Conservation (phyloP, 2,329 filamentous ascomycete species). For the Arthrobotrys sinensis region DNA sequence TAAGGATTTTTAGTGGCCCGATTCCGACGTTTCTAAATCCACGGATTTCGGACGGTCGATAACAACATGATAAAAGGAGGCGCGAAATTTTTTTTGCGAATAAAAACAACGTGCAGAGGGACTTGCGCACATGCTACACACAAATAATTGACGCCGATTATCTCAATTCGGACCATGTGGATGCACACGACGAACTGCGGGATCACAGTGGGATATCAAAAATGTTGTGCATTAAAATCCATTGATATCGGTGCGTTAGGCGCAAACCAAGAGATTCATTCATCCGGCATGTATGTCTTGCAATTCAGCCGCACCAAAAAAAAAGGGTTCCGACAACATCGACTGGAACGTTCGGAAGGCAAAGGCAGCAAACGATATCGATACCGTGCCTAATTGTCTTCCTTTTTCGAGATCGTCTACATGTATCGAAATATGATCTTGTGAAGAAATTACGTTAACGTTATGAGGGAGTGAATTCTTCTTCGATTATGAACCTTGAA, state of each 20-base stretch:
- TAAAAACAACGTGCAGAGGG: background rate
- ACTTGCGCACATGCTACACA: background rate
- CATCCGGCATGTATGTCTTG: slow-evolving; percentile 19
- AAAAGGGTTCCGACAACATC: slow-evolving; percentile 14
- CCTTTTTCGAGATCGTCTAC: background rate
- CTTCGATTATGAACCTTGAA: background rate
- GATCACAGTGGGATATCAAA: slow-evolving; percentile 30
- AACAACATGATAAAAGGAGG: slow-evolving; percentile 32
- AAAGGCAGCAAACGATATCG: slow-evolving; percentile 37
- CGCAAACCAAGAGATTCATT: slow-evolving; percentile 29
- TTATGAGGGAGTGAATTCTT: slow-evolving; percentile 12
- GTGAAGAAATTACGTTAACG: slow-evolving; percentile 6
- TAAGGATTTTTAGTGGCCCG: slow-evolving; percentile 37
- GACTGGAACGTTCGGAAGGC: slow-evolving; percentile 41
- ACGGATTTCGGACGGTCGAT: background rate
- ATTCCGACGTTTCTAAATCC: slow-evolving; percentile 32
- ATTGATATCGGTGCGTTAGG: slow-evolving; percentile 34
- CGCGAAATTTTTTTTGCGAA: slow-evolving; percentile 11
- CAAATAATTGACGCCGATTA: slow-evolving; percentile 23
- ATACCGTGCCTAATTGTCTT: slow-evolving; percentile 9
- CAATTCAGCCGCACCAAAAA: slow-evolving; percentile 42
- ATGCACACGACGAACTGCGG: slow-evolving; percentile 9
- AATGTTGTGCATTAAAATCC: slow-evolving; percentile 38
- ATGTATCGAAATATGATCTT: background rate
- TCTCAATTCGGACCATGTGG: slow-evolving; percentile 14